These are phyloP conservation scores for Neurospora sp. DNA, from an alignment of 2,329 filamentous ascomycete species.

Conservation along the genomic window DNA sequence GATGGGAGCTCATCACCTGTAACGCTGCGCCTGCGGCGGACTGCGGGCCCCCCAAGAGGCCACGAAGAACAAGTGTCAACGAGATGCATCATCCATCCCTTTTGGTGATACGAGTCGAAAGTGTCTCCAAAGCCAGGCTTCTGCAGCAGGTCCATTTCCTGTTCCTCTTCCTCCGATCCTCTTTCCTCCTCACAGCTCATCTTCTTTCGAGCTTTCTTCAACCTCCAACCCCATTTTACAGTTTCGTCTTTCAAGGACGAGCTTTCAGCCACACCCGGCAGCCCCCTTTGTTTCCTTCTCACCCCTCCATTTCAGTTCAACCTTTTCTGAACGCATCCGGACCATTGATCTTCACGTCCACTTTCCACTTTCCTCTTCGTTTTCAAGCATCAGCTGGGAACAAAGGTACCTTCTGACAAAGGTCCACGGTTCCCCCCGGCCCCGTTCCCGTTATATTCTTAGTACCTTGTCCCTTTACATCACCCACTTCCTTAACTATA, in stretches of 20 bases:
- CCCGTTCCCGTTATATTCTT: background rate
- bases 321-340: background rate
- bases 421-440: background rate
- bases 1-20: background rate
- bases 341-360: background rate
- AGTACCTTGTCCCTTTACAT: background rate
- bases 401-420: background rate
- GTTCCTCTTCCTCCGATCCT: background rate
- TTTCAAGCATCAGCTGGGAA: background rate
- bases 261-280: slow-evolving; percentile 8
- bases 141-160: background rate
- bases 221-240: slow-evolving; percentile 17
- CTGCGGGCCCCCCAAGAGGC: slow-evolving; percentile 12
- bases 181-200: background rate
- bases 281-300: slow-evolving; percentile 8
- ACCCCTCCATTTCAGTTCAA: slow-evolving; percentile 2
- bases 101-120: slow-evolving; percentile 3
- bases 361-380: background rate
- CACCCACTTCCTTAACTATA: background rate
- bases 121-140: background rate
- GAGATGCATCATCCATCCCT: slow-evolving; percentile 14
- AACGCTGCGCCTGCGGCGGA: background rate
- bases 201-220: background rate
- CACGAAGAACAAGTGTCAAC: slow-evolving; percentile 13
- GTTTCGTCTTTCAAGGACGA: slow-evolving; percentile 11